A percentile compares a stretch with the other conserved stretches of the same genome.
Evolutionary conservation across 495 filamentous ascomycete species (phyloP).

Genomic region (Hypoxylon fragiforme): DNA sequence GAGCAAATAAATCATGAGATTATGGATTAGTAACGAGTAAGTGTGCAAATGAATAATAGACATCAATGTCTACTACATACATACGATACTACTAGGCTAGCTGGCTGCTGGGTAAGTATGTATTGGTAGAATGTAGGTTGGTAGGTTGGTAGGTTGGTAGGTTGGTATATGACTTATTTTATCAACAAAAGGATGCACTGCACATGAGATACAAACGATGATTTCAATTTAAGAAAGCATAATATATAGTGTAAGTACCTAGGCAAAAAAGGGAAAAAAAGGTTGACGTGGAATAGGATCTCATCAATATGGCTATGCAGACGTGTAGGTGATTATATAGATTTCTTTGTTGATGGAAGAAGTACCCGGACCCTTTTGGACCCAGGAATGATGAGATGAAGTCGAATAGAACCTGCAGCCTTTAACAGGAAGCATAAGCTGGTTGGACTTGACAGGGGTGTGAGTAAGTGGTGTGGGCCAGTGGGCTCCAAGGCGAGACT

Average conservation of each 20-base stretch:
- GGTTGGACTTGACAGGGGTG: slow-evolving; percentile 42
- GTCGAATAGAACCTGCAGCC: slow-evolving; percentile 42
- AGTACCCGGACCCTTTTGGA: slow-evolving; percentile 14
- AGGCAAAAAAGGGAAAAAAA: slow-evolving; percentile 7
- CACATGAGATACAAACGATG: background rate
- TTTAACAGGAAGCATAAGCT: slow-evolving; percentile 37
- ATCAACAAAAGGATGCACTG: background rate
- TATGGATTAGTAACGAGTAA: slow-evolving; percentile 20
- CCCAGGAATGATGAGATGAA: slow-evolving; percentile 43
- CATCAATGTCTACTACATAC: no score
- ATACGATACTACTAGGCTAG: background rate
- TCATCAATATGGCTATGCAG: background rate
- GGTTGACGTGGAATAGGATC: background rate
- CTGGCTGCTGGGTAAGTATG: background rate
- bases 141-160: background rate
- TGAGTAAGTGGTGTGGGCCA: slow-evolving; percentile 25
- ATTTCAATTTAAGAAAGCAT: slow-evolving; percentile 2
- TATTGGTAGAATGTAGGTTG: background rate
- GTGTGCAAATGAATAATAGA: no score
- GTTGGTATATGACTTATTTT: no score
- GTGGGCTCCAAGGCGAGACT: slow-evolving; percentile 33
- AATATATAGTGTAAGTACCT: no score
- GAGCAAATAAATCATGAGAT: slow-evolving; percentile 22
- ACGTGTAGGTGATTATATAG: background rate
- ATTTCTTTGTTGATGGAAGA: slow-evolving; percentile 18